A percentile compares a stretch with the other conserved stretches of the same genome.
These are phyloP conservation scores for Achlya hypogyna DNA, from an alignment of 352 stramenopile species.

Conservation along the genomic window DNA sequence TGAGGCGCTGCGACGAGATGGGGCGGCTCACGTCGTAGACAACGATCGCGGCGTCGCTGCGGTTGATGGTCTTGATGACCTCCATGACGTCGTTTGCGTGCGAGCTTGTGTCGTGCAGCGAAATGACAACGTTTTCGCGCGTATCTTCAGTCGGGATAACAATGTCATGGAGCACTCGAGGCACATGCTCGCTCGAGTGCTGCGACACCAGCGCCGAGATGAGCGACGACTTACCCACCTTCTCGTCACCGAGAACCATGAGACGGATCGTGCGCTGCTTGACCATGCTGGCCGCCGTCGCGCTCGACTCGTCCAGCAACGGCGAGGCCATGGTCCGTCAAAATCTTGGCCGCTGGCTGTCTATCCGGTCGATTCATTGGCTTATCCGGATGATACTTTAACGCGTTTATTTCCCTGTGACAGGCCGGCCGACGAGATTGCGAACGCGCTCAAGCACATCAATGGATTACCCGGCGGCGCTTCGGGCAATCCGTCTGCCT, in stretches of 20 bases:
- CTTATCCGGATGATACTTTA: background rate
- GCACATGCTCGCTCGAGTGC: slow-evolving; percentile 83
- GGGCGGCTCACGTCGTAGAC: slow-evolving; percentile 81
- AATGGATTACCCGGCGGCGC: no score
- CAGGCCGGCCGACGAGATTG: no score
- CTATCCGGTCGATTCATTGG: background rate
- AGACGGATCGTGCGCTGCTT: slow-evolving; percentile 82
- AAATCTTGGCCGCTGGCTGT: background rate
- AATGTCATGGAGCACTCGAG: slow-evolving; percentile 77
- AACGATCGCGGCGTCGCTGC: slow-evolving; percentile 76
- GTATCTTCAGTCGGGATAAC: slow-evolving; percentile 84
- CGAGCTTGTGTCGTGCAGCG: slow-evolving; percentile 71
- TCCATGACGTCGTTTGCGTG: slow-evolving; percentile 52
- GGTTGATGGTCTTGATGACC: slow-evolving; percentile 75
- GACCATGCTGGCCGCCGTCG: slow-evolving; percentile 17
- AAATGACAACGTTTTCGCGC: slow-evolving; percentile 84
- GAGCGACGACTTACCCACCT: slow-evolving; percentile 87
- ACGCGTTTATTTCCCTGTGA: background rate
- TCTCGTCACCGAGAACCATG: slow-evolving; percentile 83
- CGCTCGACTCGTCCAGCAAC: background rate
- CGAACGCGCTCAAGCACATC: no score
- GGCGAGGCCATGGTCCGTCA: background rate
- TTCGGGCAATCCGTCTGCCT: no score
- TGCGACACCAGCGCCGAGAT: slow-evolving; percentile 84
- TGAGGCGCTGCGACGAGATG: slow-evolving; percentile 76